Evolutionary conservation across 768 basidiomycete species (phyloP).

Genomic region (Rickenella mellea): DNA sequence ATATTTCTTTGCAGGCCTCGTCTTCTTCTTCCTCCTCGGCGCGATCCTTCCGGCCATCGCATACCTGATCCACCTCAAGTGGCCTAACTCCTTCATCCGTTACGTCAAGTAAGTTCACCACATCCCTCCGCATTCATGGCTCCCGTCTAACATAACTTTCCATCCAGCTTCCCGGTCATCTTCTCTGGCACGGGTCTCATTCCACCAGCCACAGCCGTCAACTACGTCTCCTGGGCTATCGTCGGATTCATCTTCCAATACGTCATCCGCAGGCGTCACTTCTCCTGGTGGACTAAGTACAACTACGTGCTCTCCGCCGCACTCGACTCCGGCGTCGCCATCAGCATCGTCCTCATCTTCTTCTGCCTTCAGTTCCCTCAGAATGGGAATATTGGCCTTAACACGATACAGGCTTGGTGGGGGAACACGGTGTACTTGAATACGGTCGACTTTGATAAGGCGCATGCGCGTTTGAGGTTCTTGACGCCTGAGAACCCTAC

Average conservation of each 20-base stretch:
- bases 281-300: slow-evolving; percentile 14
- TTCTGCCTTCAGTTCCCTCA: slow-evolving; percentile 54
- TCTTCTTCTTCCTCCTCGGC: slow-evolving; percentile 26
- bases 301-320: slow-evolving; percentile 55
- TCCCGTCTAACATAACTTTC: background rate
- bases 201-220: slow-evolving; percentile 21
- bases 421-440: slow-evolving; percentile 40
- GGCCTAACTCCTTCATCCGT: slow-evolving; percentile 14
- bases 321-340: slow-evolving; percentile 57
- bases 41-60: slow-evolving; percentile 20
- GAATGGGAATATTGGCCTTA: slow-evolving; percentile 48
- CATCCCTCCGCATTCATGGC: background rate
- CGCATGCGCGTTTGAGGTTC: slow-evolving; percentile 6
- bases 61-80: slow-evolving; percentile 18
- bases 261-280: slow-evolving; percentile 13
- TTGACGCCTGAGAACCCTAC: background rate
- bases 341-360: slow-evolving; percentile 46
- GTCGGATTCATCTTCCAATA: slow-evolving; percentile 28
- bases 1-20: too few relatives aligned
- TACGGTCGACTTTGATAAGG: slow-evolving; percentile 23
- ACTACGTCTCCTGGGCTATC: slow-evolving; percentile 14
- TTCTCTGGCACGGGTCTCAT: slow-evolving; percentile 20
- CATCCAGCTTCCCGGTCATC: slow-evolving; percentile 21
- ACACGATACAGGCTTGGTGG: slow-evolving; percentile 57
- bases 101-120: slow-evolving; percentile 13